These are phyloP conservation scores for Pyrenochaeta sp. DNA, from an alignment of 2,329 filamentous ascomycete species.

Conservation along the genomic window DNA sequence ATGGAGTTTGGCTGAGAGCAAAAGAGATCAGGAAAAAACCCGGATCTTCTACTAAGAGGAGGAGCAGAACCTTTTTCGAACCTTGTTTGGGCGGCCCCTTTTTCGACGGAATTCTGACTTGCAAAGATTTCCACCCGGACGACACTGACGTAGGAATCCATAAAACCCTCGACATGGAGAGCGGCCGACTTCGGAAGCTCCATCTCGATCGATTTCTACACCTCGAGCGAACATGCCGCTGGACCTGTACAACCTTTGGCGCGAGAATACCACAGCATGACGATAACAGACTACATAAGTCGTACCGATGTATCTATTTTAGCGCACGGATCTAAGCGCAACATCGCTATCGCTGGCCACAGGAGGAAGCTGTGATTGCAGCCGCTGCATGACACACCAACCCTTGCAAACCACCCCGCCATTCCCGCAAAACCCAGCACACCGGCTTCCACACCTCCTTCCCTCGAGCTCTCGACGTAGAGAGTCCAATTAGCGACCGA, in stretches of 20 bases:
- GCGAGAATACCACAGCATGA: neutral
- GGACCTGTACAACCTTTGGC: neutral
- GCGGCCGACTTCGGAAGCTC: neutral
- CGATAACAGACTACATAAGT: neutral
- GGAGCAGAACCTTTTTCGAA: neutral
- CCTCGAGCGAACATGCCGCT: neutral
- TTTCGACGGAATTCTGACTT: neutral
- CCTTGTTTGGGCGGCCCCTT: neutral
- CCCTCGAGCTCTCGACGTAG: neutral
- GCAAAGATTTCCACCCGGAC: neutral
- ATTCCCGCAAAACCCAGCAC: neutral
- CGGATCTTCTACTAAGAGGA: conserved; percentile 40
- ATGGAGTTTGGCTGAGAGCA: conserved; percentile 33
- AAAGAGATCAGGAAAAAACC: conserved; percentile 19
- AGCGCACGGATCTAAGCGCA: neutral
- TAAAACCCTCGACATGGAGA: neutral
- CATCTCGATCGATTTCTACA: no score
- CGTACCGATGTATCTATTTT: conserved; percentile 1
- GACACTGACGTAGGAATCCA: no score
- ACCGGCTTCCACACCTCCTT: neutral
- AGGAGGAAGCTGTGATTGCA: neutral
- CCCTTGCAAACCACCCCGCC: no score
- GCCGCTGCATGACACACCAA: neutral
- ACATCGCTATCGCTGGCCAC: neutral
- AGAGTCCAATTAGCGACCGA: neutral